These are phyloP conservation scores for Clonostachys byssicola DNA, from an alignment of 2,329 filamentous ascomycete genomes.

Conservation along the genomic window DNA sequence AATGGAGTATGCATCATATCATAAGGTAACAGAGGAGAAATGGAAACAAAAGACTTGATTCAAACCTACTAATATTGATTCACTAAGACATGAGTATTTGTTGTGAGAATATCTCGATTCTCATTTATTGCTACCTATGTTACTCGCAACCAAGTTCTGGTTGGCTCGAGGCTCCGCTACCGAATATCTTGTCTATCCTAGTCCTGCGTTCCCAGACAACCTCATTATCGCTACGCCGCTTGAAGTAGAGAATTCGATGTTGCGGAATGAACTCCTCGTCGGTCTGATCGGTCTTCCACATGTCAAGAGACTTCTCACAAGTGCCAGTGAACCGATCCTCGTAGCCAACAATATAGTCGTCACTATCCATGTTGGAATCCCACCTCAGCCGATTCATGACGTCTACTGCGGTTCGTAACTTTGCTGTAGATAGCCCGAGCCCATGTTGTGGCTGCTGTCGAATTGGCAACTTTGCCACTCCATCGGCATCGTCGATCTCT, in stretches of 20 bases:
- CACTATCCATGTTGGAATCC: conserved; percentile 48
- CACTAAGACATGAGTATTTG: too few relatives aligned
- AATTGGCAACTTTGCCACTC: conserved; percentile 1
- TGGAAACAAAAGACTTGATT: too few relatives aligned
- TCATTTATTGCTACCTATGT: too few relatives aligned
- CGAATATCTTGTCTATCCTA: conserved; percentile 51
- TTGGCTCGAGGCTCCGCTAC: conserved; percentile 34
- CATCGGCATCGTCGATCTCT: conserved; percentile 11
- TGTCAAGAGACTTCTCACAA: conserved; percentile 46
- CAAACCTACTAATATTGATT: too few relatives aligned
- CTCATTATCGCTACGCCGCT: conserved; percentile 40
- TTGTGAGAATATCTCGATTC: too few relatives aligned
- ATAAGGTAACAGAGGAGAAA: too few relatives aligned
- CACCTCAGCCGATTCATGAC: conserved; percentile 57
- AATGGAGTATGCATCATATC: too few relatives aligned
- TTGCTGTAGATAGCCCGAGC: conserved; percentile 18
- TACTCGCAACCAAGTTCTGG: conserved; percentile 6
- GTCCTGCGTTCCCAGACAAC: conserved; percentile 54
- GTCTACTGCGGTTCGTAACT: conserved; percentile 52
- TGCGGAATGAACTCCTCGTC: conserved; percentile 65
- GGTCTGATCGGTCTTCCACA: conserved; percentile 58
- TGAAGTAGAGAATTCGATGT: conserved; percentile 60
- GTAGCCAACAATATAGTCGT: conserved; percentile 55
- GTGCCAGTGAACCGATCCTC: conserved; percentile 55
- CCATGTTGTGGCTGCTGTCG: conserved; percentile 12